Evolutionary conservation across 2,329 filamentous ascomycete genomes (phyloP).

Genomic region (Teratosphaeria nubilosa): DNA sequence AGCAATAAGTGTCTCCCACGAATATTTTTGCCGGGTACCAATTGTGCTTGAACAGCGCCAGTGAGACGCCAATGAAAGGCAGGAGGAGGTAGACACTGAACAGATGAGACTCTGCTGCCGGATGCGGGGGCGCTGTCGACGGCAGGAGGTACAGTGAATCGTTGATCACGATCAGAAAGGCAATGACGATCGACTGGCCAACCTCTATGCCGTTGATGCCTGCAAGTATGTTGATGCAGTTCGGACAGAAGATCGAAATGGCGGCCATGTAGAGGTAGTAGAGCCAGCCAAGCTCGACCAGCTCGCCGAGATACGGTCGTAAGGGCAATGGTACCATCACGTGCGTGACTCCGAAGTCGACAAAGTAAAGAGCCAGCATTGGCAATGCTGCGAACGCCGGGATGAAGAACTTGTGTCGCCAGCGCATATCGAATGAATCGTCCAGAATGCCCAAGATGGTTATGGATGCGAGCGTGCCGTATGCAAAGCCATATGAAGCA

Average conservation of each 20-base stretch:
- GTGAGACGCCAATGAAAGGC: conserved; percentile 85
- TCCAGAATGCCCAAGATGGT: conserved; percentile 88
- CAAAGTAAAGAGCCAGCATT: conserved; percentile 92
- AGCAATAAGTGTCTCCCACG: conserved; percentile 97
- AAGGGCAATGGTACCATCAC: conserved; percentile 84
- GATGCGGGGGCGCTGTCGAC: conserved; percentile 63
- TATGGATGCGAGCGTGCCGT: conserved; percentile 84
- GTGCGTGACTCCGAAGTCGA: conserved; percentile 94
- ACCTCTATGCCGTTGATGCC: conserved; percentile 99
- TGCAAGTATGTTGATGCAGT: conserved; percentile 98
- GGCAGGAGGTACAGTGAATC: conserved; percentile 73
- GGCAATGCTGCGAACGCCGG: conserved; percentile 88
- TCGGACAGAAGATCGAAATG: conserved; percentile 93
- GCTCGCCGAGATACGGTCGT: conserved; percentile 70
- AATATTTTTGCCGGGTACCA: conserved; percentile 95
- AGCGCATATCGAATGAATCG: conserved; percentile 94
- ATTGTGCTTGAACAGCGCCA: conserved; percentile 81
- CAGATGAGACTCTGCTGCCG: conserved; percentile 87
- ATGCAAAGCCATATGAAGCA: conserved; percentile 86
- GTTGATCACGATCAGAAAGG: conserved; percentile 71
- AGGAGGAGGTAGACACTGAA: conserved; percentile 93
- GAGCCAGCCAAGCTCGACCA: conserved; percentile 62
- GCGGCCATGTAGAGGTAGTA: conserved; percentile 98
- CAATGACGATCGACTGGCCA: conserved; percentile 84
- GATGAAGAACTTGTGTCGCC: conserved; percentile 98